A percentile compares a stretch with the other conserved stretches of the same genome.
phyloP scores from a whole-genome alignment of 1,139 yeast genomes.

The Lodderomyces parapsilosis region DNA sequence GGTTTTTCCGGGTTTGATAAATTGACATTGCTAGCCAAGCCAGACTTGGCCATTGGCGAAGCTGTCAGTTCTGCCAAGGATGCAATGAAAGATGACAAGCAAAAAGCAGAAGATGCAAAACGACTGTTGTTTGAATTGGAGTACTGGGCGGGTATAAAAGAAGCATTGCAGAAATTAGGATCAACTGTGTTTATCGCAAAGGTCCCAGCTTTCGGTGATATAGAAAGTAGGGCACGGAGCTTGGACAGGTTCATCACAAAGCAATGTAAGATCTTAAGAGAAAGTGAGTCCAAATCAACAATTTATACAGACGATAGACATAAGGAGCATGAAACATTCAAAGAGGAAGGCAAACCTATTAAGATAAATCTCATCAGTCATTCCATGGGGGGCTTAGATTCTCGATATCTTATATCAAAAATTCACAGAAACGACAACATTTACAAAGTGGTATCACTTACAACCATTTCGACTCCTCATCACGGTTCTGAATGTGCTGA shows the following conservation, averaged over 20 bases:
- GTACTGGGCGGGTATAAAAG: slow-evolving; percentile 81
- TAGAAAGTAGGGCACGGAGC: slow-evolving; percentile 64
- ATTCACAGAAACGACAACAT: slow-evolving; percentile 27
- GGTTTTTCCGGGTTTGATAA: slow-evolving; percentile 82
- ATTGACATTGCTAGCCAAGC: slow-evolving; percentile 47
- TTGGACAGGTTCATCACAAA: slow-evolving; percentile 53
- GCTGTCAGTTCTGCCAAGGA: slow-evolving; percentile 17
- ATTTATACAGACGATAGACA: slow-evolving; percentile 25
- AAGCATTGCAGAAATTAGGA: slow-evolving; percentile 59
- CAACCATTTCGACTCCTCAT: slow-evolving; percentile 88
- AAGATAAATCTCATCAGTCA: slow-evolving; percentile 81
- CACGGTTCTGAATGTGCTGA: slow-evolving; percentile 86
- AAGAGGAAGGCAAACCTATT: slow-evolving; percentile 27
- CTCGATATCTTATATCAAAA: slow-evolving; percentile 65
- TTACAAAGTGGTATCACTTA: slow-evolving; percentile 65
- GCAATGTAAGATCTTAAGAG: slow-evolving; percentile 34
- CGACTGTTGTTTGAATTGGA: slow-evolving; percentile 45
- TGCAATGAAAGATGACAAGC: not conserved
- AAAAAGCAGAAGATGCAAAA: not conserved
- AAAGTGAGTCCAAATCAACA: slow-evolving; percentile 25
- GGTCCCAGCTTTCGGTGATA: slow-evolving; percentile 82
- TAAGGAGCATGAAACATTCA: slow-evolving; percentile 11
- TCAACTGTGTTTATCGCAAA: slow-evolving; percentile 68
- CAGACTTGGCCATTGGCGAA: slow-evolving; percentile 14
- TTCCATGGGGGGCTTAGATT: slow-evolving; percentile 93